Evolutionary conservation across 2,329 filamentous ascomycete genomes (phyloP).

Genomic region (Geosmithia flava): DNA sequence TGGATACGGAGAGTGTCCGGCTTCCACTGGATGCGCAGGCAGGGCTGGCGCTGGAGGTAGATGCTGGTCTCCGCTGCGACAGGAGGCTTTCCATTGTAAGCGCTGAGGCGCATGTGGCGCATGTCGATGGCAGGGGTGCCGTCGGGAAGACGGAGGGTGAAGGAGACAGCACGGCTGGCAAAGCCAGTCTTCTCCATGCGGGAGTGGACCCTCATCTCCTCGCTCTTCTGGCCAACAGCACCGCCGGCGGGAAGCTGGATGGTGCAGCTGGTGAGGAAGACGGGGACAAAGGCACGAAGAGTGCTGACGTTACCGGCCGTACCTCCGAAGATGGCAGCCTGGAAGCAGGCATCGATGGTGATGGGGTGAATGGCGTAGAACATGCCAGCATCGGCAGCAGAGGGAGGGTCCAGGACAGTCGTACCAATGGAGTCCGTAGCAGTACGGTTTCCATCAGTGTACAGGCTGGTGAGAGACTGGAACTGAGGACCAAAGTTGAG

Average conservation of each 20-base stretch:
- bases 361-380: constrained; percentile 5
- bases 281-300: constrained; percentile 3
- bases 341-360: constrained; percentile 4
- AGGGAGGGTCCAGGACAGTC: not conserved
- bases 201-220: not conserved
- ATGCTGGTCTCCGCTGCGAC: not conserved
- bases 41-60: constrained; percentile 1
- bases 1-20: constrained; percentile 6
- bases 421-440: constrained; percentile 1
- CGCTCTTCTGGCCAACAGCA: not conserved
- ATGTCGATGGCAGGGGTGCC: not conserved
- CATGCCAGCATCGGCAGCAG: not conserved
- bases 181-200: not conserved
- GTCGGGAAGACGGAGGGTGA: not conserved
- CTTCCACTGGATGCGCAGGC: not conserved
- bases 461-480: constrained; percentile 1
- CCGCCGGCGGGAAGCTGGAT: not conserved
- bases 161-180: not conserved
- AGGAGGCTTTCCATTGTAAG: not conserved
- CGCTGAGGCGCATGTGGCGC: not conserved
- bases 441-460: not conserved
- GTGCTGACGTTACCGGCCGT: constrained; percentile 1
- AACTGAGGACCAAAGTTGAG: constrained; percentile 1
- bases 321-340: constrained; percentile 3
- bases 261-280: constrained; percentile 1